These are phyloP conservation scores for Kluyveromyces dobzhanskii DNA, from an alignment of 805 yeast genomes.

Conservation along the genomic window DNA sequence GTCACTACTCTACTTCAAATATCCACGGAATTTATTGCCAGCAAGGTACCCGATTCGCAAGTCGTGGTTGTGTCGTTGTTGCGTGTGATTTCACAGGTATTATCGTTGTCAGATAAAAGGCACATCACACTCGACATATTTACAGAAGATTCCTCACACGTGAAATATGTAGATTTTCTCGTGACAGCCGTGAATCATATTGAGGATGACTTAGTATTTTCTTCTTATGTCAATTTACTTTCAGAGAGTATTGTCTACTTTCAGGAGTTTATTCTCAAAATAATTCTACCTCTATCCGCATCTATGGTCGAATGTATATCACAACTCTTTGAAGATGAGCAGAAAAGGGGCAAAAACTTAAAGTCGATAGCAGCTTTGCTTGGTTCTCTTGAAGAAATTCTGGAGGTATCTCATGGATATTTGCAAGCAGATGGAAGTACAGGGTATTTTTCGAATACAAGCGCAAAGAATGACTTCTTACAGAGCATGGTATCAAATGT, in stretches of 20 bases:
- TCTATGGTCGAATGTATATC: conserved; percentile 29
- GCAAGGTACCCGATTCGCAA: conserved; percentile 20
- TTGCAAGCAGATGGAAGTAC: conserved; percentile 32
- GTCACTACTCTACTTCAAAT: conserved; percentile 36
- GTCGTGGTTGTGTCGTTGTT: conserved; percentile 26
- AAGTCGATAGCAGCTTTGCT: conserved; percentile 38
- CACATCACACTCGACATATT: conserved; percentile 26
- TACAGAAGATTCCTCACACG: conserved; percentile 23
- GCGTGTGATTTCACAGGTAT: conserved; percentile 25
- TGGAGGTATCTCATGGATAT: conserved; percentile 50
- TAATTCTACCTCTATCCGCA: conserved; percentile 45
- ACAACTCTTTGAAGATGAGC: conserved; percentile 13
- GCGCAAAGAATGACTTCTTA: conserved; percentile 23
- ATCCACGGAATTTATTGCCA: conserved; percentile 24
- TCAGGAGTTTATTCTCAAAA: conserved; percentile 44
- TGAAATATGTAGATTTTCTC: conserved; percentile 37
- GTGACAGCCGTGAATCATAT: conserved; percentile 41
- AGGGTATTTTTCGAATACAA: conserved; percentile 12
- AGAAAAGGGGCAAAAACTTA: conserved; percentile 34
- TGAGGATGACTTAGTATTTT: conserved; percentile 31
- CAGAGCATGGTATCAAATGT: conserved; percentile 29
- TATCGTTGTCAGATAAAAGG: conserved; percentile 25
- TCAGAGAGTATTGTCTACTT: conserved; percentile 45
- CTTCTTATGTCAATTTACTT: conserved; percentile 36
- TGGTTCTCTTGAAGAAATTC: conserved; percentile 58